Evolutionary conservation across 305 asterid species (phyloP).

Genomic region (Fraxinus sp.): DNA sequence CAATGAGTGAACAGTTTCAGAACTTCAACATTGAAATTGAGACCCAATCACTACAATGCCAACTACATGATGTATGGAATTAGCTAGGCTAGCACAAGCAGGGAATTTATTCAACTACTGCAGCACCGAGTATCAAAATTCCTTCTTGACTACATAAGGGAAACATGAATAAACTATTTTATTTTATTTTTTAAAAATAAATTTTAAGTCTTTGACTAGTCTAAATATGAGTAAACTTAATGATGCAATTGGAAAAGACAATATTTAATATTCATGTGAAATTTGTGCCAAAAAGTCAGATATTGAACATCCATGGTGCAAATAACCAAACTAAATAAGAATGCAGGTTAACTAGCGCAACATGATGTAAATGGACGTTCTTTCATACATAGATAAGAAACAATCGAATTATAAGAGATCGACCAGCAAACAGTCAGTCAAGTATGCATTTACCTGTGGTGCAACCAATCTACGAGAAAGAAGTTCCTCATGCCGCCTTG

Average conservation of each 20-base stretch:
- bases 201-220: neutral
- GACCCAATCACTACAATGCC: neutral
- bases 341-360: neutral
- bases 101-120: neutral
- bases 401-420: slow-evolving; percentile 4
- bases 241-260: neutral
- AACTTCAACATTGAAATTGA: neutral
- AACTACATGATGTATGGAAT: neutral
- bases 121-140: neutral
- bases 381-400: slow-evolving; percentile 1
- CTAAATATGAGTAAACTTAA: neutral
- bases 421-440: slow-evolving; percentile 10
- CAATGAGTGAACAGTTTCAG: neutral
- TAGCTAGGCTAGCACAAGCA: neutral
- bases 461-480: slow-evolving; percentile 89
- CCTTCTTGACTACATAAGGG: neutral
- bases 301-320: neutral
- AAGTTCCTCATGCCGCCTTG: slow-evolving; percentile 92
- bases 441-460: slow-evolving; percentile 67
- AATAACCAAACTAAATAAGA: neutral
- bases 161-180: neutral
- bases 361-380: neutral
- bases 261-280: neutral
- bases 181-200: neutral
- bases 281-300: neutral